Evolutionary conservation across 441 rosid species (phyloP), one percentile per base, ranked within the genome.

Genomic region (Corymbia calophylla): DNA sequence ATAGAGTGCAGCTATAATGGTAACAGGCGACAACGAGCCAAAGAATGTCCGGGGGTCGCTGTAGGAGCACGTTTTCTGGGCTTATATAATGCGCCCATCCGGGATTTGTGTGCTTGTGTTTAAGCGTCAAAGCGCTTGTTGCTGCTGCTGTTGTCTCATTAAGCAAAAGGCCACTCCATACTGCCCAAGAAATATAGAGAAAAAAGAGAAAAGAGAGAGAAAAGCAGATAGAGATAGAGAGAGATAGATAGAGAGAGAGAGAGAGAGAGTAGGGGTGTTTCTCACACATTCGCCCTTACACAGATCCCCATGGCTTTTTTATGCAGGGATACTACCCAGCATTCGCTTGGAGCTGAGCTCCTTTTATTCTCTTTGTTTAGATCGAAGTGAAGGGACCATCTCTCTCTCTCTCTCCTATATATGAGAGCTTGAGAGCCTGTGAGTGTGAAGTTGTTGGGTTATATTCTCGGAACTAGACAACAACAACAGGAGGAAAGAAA

Each of bases 241-340:
- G 49, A 94, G 58, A 56, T 94, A 94, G 93, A 87, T 92, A 88
- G 87, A 60, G 49, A 94, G 58, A 56, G 94, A 94, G 93, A 87
- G 93, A 88, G 87, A 60, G 31, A 94, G 89, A 92, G 89, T 87
- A 90, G 89, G 70, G 91, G 96, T 95, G 95, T 95, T 96, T 95
- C 98, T 96, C 97, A 88, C 53, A 93, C 51, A 77, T 44, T 77
- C 44, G 44, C 51, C 84, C 84, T 44, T 88, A 91, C 98, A 94
- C 99, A 95, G 99, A 97, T 97, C 99, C 99, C 99, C 88, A 96
- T 94, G 94, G 94, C 93, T 77, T 77, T 77, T 77, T 77, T 77
- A 93, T 95, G 95, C 94, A 91, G 92, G 93, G 95, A 70, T 88
- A 91, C 92, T 92, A 53, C 92, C 94, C 96, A 91, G 93, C 96